These are phyloP conservation scores for Lecanosticta acicola DNA, from an alignment of 2,329 filamentous ascomycete species.

Conservation along the genomic window DNA sequence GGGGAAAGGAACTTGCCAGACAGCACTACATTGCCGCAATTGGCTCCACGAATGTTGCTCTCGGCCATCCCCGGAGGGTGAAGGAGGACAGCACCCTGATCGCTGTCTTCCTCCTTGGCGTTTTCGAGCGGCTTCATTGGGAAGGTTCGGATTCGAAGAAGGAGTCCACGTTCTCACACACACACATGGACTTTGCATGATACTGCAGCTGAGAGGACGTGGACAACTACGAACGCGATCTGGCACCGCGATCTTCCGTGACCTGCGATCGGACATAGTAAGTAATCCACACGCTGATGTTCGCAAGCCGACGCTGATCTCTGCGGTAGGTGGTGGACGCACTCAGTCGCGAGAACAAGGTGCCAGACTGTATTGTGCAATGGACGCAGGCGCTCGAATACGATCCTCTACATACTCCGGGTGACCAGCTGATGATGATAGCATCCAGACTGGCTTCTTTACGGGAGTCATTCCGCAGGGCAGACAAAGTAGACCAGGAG, in stretches of 20 bases:
- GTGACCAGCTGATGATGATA: slow-evolving; percentile 11
- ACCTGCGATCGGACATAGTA: slow-evolving; percentile 14
- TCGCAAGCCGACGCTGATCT: neutral
- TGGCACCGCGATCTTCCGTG: slow-evolving; percentile 13
- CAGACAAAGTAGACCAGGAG: slow-evolving; percentile 5
- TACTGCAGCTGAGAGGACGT: slow-evolving; percentile 13
- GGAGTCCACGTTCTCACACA: slow-evolving; percentile 15
- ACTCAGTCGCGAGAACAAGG: slow-evolving; percentile 7
- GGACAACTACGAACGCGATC: slow-evolving; percentile 8
- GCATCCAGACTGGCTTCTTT: slow-evolving; percentile 8
- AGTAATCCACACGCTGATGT: slow-evolving; percentile 1
- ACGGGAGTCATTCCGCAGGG: slow-evolving; percentile 4
- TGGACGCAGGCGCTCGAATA: slow-evolving; percentile 14
- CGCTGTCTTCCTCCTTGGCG: slow-evolving; percentile 11
- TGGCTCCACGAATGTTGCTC: slow-evolving; percentile 12
- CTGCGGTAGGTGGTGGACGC: slow-evolving; percentile 7
- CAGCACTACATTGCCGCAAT: slow-evolving; percentile 17
- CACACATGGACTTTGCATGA: slow-evolving; percentile 8
- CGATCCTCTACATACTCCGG: slow-evolving; percentile 8
- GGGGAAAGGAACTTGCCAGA: slow-evolving; percentile 5
- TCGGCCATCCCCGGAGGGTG: slow-evolving; percentile 8
- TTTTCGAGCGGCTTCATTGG: slow-evolving; percentile 16
- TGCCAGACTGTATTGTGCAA: slow-evolving; percentile 12
- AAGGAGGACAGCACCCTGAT: slow-evolving; percentile 17
- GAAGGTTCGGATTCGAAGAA: slow-evolving; percentile 6